Percentiles rank a stretch among this genome's conserved stretches.
These are phyloP conservation scores for Liriodendron chinense DNA, from an alignment of 164 flowering plant species.

Conservation along the genomic window DNA sequence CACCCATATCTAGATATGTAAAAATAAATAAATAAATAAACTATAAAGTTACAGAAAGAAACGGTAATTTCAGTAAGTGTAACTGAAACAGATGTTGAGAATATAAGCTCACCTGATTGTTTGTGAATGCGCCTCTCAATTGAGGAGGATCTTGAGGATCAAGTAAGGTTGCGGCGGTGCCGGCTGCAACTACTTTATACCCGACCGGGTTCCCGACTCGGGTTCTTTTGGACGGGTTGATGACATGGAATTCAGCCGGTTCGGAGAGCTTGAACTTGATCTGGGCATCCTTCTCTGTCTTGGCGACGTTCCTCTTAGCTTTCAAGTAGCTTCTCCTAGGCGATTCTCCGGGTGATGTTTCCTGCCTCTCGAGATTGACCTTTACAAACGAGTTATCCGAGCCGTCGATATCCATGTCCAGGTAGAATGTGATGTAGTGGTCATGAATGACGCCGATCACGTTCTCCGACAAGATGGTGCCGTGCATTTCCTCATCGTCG, in stretches of 20 bases:
- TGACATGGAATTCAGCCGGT: constrained; percentile 78
- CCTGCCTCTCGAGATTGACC: constrained; percentile 44
- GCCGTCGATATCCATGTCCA: constrained; percentile 73
- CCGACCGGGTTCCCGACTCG: constrained; percentile 84
- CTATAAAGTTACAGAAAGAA: too few relatives aligned
- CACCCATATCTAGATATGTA: constrained; percentile 94
- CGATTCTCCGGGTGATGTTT: constrained; percentile 43
- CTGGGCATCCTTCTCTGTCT: constrained; percentile 86
- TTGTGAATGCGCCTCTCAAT: constrained; percentile 68
- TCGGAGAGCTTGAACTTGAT: constrained; percentile 76
- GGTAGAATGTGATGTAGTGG: constrained; percentile 52
- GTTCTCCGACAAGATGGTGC: constrained; percentile 53
- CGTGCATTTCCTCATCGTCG: constrained; percentile 31
- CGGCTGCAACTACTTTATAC: constrained; percentile 83
- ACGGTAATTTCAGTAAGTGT: neutral
- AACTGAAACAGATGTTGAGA: neutral
- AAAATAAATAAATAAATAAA: too few relatives aligned
- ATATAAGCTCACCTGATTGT: constrained; percentile 46
- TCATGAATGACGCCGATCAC: constrained; percentile 60
- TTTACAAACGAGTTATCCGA: constrained; percentile 70
- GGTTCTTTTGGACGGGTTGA: constrained; percentile 62
- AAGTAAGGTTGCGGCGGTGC: constrained; percentile 81
- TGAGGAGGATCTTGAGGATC: constrained; percentile 83
- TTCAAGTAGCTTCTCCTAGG: constrained; percentile 74
- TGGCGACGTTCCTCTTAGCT: constrained; percentile 53